A percentile compares a stretch with the other conserved stretches of the same genome.
These are phyloP conservation scores for Dioszegia crocea DNA, from an alignment of 768 basidiomycete genomes.

Conservation along the genomic window DNA sequence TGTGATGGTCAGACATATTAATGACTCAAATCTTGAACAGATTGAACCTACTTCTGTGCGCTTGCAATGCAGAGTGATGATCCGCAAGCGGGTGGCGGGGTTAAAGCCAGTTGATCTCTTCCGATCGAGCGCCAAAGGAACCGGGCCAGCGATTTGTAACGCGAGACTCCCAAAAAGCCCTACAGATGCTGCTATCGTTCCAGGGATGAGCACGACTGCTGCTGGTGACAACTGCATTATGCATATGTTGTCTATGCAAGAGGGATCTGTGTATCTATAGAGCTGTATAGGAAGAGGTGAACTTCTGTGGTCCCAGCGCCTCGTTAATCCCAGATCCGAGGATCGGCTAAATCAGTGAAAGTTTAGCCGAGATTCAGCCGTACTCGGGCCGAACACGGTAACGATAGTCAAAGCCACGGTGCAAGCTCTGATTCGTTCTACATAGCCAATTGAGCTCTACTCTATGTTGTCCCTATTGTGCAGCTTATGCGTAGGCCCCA, in stretches of 20 bases:
- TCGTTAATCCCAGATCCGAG: too few species aligned
- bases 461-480: background rate
- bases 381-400: too few species aligned
- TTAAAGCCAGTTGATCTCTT: background rate
- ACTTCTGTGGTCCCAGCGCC: too few species aligned
- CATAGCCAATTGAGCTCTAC: too few species aligned
- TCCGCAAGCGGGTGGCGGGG: background rate
- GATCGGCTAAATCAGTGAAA: too few species aligned
- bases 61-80: background rate
- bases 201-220: background rate
- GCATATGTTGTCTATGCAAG: too few species aligned
- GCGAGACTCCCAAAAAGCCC: background rate
- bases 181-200: background rate
- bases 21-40: too few species aligned
- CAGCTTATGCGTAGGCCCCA: constrained; percentile 14
- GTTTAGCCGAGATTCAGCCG: too few species aligned
- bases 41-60: background rate
- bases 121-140: background rate
- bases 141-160: background rate
- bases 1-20: background rate
- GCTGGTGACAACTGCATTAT: background rate
- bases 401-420: too few species aligned
- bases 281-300: too few species aligned
- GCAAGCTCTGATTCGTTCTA: too few species aligned
- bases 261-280: too few species aligned